Evolutionary conservation across 805 yeast genomes (phyloP).

Genomic region (Nakazawaea ishiwadae): DNA sequence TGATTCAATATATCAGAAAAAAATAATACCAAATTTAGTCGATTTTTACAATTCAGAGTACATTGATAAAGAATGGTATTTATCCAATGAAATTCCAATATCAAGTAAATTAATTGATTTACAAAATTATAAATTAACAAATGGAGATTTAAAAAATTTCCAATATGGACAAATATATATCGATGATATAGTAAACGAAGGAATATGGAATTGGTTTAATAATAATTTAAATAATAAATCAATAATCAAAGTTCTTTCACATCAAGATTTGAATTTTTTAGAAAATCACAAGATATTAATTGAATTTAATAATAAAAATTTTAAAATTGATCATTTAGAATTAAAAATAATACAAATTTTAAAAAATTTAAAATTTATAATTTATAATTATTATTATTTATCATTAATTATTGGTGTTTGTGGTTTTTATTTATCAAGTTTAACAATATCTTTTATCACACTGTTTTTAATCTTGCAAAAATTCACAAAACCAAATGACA

Average conservation of each 20-base stretch:
- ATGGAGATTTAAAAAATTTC: no score
- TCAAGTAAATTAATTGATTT: no score
- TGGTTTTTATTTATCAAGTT: slow-evolving; percentile 1
- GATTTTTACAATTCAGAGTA: not conserved
- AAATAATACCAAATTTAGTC: not conserved
- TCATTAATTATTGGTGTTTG: slow-evolving; percentile 6
- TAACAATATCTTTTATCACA: not conserved
- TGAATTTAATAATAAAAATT: slow-evolving; percentile 3
- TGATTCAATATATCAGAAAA: not conserved
- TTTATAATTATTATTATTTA: slow-evolving; percentile 9
- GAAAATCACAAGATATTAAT: not conserved
- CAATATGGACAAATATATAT: no score
- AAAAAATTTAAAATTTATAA: slow-evolving; percentile 4
- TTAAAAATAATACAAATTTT: not conserved
- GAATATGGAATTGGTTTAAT: not conserved
- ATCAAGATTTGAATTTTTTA: not conserved
- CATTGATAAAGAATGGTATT: not conserved
- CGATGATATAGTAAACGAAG: not conserved
- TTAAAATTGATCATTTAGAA: not conserved
- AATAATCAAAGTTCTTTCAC: no score
- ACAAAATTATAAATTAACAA: no score
- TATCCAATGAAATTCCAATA: no score
- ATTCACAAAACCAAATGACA: slow-evolving; percentile 1
- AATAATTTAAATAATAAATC: no score
- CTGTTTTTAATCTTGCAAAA: not conserved